Evolutionary conservation across 495 filamentous ascomycete genomes (phyloP).

Genomic region (Lasiosphaeriaceae sp.): DNA sequence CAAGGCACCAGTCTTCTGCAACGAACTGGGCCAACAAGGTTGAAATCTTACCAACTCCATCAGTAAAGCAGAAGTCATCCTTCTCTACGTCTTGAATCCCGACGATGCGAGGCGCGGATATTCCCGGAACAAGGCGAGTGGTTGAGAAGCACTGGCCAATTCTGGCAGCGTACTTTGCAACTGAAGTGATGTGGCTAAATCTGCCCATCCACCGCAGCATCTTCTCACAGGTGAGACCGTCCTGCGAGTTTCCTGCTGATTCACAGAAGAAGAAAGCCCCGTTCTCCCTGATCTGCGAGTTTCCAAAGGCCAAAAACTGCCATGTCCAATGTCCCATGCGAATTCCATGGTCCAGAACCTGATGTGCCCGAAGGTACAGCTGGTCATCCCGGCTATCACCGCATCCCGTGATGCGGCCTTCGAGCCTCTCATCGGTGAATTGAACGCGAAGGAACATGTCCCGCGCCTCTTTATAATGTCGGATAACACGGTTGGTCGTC

Average conservation of each 20-base stretch:
- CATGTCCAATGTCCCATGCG: conserved; percentile 74
- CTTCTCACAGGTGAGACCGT: conserved; percentile 57
- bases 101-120: conserved; percentile 38
- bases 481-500: conserved; percentile 80
- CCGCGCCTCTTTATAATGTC: conserved; percentile 60
- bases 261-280: conserved; percentile 81
- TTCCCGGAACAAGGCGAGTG: conserved; percentile 61
- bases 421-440: conserved; percentile 73
- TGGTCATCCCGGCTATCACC: conserved; percentile 56
- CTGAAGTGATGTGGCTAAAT: conserved; percentile 69
- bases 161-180: conserved; percentile 83
- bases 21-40: conserved; percentile 67
- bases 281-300: conserved; percentile 90
- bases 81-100: conserved; percentile 61
- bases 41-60: conserved; percentile 94
- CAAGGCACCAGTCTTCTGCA: conserved; percentile 57
- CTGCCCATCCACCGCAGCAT: conserved; percentile 93
- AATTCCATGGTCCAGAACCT: conserved; percentile 74
- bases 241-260: conserved; percentile 42
- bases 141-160: conserved; percentile 96
- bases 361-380: conserved; percentile 68
- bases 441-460: conserved; percentile 89
- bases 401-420: conserved; percentile 46
- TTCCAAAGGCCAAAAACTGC: conserved; percentile 91
- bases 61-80: conserved; percentile 71